These are phyloP conservation scores for Leccinum sublutescens DNA, from an alignment of 768 basidiomycete genomes.

Conservation along the genomic window DNA sequence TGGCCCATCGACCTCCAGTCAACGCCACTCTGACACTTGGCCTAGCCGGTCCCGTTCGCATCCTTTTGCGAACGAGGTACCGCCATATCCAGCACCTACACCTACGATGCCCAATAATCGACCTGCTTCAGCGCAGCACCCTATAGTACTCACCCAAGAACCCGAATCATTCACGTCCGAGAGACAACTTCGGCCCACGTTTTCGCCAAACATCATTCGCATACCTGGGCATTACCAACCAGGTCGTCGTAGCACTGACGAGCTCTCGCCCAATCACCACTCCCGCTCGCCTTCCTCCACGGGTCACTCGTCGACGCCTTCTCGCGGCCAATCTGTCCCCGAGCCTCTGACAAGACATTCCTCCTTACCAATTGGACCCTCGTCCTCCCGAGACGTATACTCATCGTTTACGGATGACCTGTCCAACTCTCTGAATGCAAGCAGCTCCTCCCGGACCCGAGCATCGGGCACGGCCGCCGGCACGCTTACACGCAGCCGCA, in stretches of 20 bases:
- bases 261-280: conserved; percentile 13
- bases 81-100: conserved; percentile 32
- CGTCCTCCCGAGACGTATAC: conserved; percentile 22
- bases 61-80: conserved; percentile 17
- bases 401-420: conserved; percentile 29
- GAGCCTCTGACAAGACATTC: conserved; percentile 26
- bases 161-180: conserved; percentile 50
- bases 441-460: conserved; percentile 18
- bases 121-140: conserved; percentile 13
- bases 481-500: conserved; percentile 28
- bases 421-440: conserved; percentile 18
- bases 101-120: conserved; percentile 15
- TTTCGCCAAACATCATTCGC: conserved; percentile 65
- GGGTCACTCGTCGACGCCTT: conserved; percentile 14
- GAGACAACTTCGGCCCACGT: conserved; percentile 61
- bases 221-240: conserved; percentile 60
- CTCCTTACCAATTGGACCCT: conserved; percentile 24
- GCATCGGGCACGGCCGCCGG: neutral
- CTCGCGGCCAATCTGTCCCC: conserved; percentile 18
- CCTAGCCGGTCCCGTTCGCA: conserved; percentile 24
- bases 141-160: conserved; percentile 20
- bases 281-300: conserved; percentile 27
- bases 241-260: conserved; percentile 27
- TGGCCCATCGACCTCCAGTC: conserved; percentile 19
- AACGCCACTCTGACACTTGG: conserved; percentile 22